Conservation (phyloP, 495 filamentous ascomycete species). For the Aspergillus egyptiacus region DNA sequence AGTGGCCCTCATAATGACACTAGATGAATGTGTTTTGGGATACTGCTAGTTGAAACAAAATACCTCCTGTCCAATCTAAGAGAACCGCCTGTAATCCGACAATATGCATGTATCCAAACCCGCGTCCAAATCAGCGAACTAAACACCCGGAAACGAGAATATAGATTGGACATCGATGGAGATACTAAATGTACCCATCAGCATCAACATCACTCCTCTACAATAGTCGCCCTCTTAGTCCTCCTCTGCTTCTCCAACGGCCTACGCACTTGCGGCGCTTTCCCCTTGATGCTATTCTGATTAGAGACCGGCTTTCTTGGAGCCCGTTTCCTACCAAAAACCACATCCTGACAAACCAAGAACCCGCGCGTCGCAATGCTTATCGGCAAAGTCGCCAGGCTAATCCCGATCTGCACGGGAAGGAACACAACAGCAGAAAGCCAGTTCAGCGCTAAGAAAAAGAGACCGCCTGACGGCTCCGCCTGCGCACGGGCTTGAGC, state of each 20-base stretch:
- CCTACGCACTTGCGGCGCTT: constrained; percentile 10
- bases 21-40: no score
- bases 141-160: no score
- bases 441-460: constrained; percentile 25
- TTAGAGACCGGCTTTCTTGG: background rate
- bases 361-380: constrained; percentile 19
- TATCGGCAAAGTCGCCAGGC: constrained; percentile 23
- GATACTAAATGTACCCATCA: no score
- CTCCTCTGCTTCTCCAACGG: background rate
- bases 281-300: constrained; percentile 16
- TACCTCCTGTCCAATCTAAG: no score
- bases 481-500: constrained; percentile 19
- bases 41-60: no score
- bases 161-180: no score
- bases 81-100: no score
- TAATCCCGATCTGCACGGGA: constrained; percentile 24
- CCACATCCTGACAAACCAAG: constrained; percentile 9
- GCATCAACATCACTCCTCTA: constrained; percentile 9
- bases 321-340: background rate
- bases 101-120: no score
- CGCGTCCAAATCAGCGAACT: no score
- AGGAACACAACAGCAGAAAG: constrained; percentile 25
- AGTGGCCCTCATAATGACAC: no score
- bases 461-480: constrained; percentile 13
- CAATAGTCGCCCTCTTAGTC: constrained; percentile 2